Base-by-base conservation (phyloP, 2,329 filamentous ascomycete genomes). In the Colletotrichum chrysophilum region DNA sequence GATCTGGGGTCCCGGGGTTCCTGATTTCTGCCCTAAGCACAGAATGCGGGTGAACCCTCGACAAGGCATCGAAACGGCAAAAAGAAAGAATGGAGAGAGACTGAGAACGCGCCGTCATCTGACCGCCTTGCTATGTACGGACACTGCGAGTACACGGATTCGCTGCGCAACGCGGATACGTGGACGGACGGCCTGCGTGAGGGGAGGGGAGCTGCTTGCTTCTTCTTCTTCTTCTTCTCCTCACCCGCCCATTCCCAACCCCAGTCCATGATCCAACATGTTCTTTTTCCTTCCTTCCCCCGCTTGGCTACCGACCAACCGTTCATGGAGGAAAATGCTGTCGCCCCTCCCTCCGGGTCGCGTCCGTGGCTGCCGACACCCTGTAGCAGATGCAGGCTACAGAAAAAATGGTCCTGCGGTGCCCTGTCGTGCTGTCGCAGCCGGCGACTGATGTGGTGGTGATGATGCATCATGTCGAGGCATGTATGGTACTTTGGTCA, bases 401-500 rank as follows among this genome's bases (percentile, higher is more conserved):
- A 60, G 21, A 64, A 56, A 28, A 70, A 56, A 14, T 28, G 52
- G 62, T 30, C 18, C 18, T 18, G 18, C n/a, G 28, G 60, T n/a
- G n/a, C 21, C 36, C 64, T 48, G 30, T 62, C 30, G n/a, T 38
- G 56, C 34, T 69, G 66, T 32, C 30, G 30, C 43, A 56, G 32
- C 56, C 13, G 32, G 24, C 66, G 28, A 70, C 64, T 64, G 70
- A 55, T 48, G 24, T 30, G 60, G n/a, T 62, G 60, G 21, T 62
- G 60, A 38, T 62, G 58, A 61, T 56, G 70, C 48, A 36, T 48
- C 18, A 58, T 58, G 24, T 66, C 9, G 16, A 65, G 34, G 34
- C 24, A 69, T 38, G 72, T 62, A 62, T 70, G 56, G 69, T 75
- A 75, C 69, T 67, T 72, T 72, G 69, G 56, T 62, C 36, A 26